These are phyloP conservation scores for Colletotrichum limetticola DNA, from an alignment of 2,329 filamentous ascomycete species.

Conservation along the genomic window DNA sequence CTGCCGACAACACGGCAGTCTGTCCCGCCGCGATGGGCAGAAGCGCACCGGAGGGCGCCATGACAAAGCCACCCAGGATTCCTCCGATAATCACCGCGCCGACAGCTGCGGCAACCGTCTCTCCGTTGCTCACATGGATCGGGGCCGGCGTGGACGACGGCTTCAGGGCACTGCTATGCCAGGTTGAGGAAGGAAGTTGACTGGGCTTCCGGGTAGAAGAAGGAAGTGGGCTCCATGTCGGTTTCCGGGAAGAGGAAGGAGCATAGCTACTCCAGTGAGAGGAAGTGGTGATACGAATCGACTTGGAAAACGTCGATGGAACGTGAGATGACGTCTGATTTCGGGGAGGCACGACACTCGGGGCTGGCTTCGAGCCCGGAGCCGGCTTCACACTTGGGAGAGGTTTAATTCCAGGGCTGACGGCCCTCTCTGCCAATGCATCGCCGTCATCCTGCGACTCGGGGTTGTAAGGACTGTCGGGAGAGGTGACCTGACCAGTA, in stretches of 20 bases:
- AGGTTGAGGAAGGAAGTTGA: not conserved
- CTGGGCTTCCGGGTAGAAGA: not conserved
- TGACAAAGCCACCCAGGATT: not conserved
- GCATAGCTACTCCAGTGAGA: not conserved
- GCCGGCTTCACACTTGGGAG: not conserved
- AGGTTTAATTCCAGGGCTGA: not conserved
- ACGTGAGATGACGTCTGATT: not conserved
- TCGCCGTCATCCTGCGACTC: not conserved
- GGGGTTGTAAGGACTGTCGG: not conserved
- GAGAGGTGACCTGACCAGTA: not conserved
- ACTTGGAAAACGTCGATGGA: not conserved
- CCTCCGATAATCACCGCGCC: not conserved
- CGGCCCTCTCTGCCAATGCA: not conserved
- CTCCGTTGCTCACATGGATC: not conserved
- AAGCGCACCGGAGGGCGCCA: not conserved
- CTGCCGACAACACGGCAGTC: not conserved
- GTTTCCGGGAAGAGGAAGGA: too few species aligned
- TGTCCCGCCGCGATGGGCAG: not conserved
- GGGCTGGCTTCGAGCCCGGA: not conserved
- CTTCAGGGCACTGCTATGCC: not conserved
- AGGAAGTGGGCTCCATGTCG: not conserved
- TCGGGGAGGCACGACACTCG: not conserved
- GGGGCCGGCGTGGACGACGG: not conserved
- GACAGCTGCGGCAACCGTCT: not conserved
- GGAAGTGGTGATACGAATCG: not conserved